Evolutionary conservation across 2,329 filamentous ascomycete genomes (phyloP).

Genomic region (Passalora sequoiae): DNA sequence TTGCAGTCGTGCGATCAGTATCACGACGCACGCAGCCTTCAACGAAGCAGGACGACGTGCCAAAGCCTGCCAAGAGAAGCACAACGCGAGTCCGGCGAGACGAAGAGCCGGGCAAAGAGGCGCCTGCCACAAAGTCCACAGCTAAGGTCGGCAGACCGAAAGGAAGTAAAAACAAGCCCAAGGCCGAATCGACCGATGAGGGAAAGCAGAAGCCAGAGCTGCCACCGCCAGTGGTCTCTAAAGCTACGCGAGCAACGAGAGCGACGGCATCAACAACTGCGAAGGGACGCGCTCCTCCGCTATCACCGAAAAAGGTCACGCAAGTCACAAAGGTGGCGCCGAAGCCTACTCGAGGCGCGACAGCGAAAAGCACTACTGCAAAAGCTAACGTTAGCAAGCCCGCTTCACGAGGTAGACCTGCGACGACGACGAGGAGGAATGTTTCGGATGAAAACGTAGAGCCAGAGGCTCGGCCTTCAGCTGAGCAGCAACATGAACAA

Average conservation of each 20-base stretch:
- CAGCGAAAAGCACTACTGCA: conserved; percentile 8
- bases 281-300: conserved; percentile 24
- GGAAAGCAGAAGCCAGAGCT: conserved; percentile 2
- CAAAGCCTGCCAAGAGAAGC: conserved; percentile 3
- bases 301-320: conserved; percentile 36
- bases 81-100: conserved; percentile 13
- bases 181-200: conserved; percentile 10
- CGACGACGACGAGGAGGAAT: conserved; percentile 19
- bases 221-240: conserved; percentile 3
- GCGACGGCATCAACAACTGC: conserved; percentile 22
- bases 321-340: conserved; percentile 27
- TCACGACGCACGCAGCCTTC: conserved; percentile 8
- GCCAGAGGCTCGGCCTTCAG: conserved; percentile 9
- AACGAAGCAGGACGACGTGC: conserved; percentile 1
- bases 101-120: conserved; percentile 7
- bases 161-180: conserved; percentile 5
- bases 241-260: conserved; percentile 14
- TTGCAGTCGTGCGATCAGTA: conserved; percentile 5
- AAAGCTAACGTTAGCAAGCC: conserved; percentile 11
- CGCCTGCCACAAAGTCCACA: not conserved
- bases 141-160: conserved; percentile 2
- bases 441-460: conserved; percentile 33
- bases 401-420: conserved; percentile 9
- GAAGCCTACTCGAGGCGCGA: conserved; percentile 9
- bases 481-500: conserved; percentile 9